Conservation (phyloP, 805 yeast species). For the Ogataea corticis region DNA sequence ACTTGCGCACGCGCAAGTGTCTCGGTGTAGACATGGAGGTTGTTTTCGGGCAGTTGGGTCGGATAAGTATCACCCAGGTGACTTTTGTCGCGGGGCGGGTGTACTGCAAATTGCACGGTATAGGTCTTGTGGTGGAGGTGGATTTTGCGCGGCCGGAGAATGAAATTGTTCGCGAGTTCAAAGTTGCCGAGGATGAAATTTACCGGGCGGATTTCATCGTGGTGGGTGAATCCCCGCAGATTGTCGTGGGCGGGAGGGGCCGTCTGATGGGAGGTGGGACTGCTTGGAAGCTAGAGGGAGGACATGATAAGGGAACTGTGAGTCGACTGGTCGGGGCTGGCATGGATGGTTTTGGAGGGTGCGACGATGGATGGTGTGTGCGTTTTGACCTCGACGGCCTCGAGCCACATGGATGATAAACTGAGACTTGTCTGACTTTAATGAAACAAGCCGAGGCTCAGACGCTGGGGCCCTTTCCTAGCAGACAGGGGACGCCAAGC, state of each 20-base stretch:
- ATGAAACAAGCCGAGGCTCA: no score
- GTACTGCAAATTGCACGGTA: constrained; percentile 17
- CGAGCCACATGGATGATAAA: no score
- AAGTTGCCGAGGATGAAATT: constrained; percentile 5
- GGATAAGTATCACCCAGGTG: constrained; percentile 17
- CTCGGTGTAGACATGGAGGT: constrained; percentile 17
- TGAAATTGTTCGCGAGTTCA: constrained; percentile 12
- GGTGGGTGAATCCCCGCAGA: constrained; percentile 1
- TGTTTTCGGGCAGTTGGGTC: constrained; percentile 10
- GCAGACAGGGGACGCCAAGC: no score
- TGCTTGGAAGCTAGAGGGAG: not conserved
- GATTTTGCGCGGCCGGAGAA: constrained; percentile 13
- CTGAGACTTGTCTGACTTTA: no score
- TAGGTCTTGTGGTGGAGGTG: constrained; percentile 9
- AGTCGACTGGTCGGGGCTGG: not conserved
- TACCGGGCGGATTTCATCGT: constrained; percentile 16
- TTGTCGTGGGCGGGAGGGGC: constrained; percentile 11
- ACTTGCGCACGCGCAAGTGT: constrained; percentile 14
- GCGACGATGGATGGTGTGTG: constrained; percentile 4
- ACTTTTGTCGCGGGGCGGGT: constrained; percentile 4
- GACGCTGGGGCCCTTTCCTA: no score
- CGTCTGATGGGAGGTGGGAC: not conserved
- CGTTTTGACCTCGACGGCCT: no score
- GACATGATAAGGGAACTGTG: not conserved
- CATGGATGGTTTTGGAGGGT: not conserved